A percentile compares a stretch with the other conserved stretches of the same genome.
Conservation (phyloP, 352 stramenopile species). For the Plasmopara viticola region DNA sequence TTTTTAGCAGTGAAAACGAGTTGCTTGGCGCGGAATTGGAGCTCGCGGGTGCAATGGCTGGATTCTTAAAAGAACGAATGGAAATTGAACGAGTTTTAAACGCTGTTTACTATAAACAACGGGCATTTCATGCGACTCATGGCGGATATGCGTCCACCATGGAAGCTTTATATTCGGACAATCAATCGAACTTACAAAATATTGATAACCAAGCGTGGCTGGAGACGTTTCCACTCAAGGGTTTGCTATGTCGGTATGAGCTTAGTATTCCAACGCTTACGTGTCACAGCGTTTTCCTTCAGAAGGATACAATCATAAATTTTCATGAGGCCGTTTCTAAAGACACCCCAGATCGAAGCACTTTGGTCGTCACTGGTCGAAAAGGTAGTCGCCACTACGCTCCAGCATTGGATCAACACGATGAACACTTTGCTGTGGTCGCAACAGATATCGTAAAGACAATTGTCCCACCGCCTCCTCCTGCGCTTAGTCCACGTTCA, state of each 20-base stretch:
- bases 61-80: constrained; percentile 44
- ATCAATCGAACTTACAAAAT: not conserved
- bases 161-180: constrained; percentile 29
- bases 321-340: not conserved
- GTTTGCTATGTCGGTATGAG: constrained; percentile 28
- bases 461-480: not conserved
- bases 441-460: constrained; percentile 1
- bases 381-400: constrained; percentile 17
- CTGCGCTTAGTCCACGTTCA: constrained; percentile 16
- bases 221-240: constrained; percentile 20
- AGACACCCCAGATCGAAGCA: not conserved
- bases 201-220: constrained; percentile 2
- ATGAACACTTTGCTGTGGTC: constrained; percentile 9
- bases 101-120: constrained; percentile 66
- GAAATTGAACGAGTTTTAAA: constrained; percentile 54
- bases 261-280: constrained; percentile 30
- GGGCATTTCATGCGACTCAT: constrained; percentile 34
- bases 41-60: constrained; percentile 24
- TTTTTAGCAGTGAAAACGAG: constrained; percentile 46
- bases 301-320: not conserved
- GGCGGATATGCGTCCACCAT: constrained; percentile 39
- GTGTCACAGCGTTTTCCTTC: constrained; percentile 8
- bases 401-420: constrained; percentile 16
- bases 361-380: not conserved
- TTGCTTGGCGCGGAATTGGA: constrained; percentile 35